Evolutionary conservation across 2,329 filamentous ascomycete species (phyloP).

Genomic region (Talaromyces sp.): DNA sequence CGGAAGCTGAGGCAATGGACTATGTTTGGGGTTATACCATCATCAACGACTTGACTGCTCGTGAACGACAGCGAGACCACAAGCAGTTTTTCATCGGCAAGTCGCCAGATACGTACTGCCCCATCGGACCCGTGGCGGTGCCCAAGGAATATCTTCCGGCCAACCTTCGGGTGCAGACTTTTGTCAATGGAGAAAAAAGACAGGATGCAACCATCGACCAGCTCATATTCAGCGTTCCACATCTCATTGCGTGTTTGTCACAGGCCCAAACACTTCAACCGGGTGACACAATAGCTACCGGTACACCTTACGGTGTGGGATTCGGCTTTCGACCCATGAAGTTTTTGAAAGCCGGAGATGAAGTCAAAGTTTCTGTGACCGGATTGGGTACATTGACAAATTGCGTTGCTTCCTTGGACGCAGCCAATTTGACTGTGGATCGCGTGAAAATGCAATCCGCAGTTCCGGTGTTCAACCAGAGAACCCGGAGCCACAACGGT

Average conservation of each 20-base stretch:
- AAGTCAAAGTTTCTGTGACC: slow-evolving; percentile 43
- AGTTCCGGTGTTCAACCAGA: slow-evolving; percentile 33
- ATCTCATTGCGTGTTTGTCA: slow-evolving; percentile 6
- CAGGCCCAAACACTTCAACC: slow-evolving; percentile 12
- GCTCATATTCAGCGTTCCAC: slow-evolving; percentile 8
- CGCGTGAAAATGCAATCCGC: slow-evolving; percentile 18
- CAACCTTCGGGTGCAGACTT: slow-evolving; percentile 42
- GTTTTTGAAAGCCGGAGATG: slow-evolving; percentile 43
- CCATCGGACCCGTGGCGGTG: slow-evolving; percentile 55
- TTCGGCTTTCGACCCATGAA: slow-evolving; percentile 46
- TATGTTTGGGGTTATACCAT: slow-evolving; percentile 59
- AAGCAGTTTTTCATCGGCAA: slow-evolving; percentile 62
- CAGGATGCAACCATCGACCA: slow-evolving; percentile 43
- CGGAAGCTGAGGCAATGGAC: slow-evolving; percentile 46
- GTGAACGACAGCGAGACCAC: slow-evolving; percentile 55
- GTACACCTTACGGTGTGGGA: slow-evolving; percentile 45
- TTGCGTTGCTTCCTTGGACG: slow-evolving; percentile 32
- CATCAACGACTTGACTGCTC: slow-evolving; percentile 56
- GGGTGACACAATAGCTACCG: slow-evolving; percentile 16
- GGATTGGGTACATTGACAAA: slow-evolving; percentile 44
- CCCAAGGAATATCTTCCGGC: slow-evolving; percentile 45
- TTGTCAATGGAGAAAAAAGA: slow-evolving; percentile 51
- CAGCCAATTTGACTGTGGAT: slow-evolving; percentile 22
- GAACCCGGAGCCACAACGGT: slow-evolving; percentile 29
- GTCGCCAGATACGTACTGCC: slow-evolving; percentile 55